Conservation (phyloP, 495 filamentous ascomycete species). For the Neurospora sp. region DNA sequence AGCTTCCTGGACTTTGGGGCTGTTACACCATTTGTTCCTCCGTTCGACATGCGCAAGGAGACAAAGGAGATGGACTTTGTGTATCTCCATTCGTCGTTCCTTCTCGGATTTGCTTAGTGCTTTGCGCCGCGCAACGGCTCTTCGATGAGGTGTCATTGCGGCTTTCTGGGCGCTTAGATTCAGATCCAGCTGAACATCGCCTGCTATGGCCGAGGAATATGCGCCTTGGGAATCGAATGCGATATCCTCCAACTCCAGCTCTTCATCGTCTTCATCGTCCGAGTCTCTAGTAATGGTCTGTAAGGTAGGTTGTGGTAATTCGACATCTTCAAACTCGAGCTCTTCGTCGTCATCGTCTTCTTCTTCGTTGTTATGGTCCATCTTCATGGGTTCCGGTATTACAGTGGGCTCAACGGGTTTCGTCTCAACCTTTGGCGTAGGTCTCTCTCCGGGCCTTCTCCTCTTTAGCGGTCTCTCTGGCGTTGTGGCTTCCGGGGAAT, state of each 20-base stretch:
- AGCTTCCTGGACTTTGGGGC: conserved; percentile 49
- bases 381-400: conserved; percentile 1
- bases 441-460: conserved; percentile 31
- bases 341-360: conserved; percentile 25
- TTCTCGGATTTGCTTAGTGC: conserved; percentile 61
- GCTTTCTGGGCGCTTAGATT: conserved; percentile 36
- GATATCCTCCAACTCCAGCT: conserved; percentile 27
- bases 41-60: conserved; percentile 62
- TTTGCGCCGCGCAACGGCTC: conserved; percentile 41
- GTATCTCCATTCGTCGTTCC: conserved; percentile 59
- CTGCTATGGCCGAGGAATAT: conserved; percentile 11
- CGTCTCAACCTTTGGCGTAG: conserved; percentile 2
- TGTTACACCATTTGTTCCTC: conserved; percentile 86
- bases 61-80: conserved; percentile 80
- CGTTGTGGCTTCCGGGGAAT: background rate
- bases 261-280: conserved; percentile 24
- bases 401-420: conserved; percentile 2
- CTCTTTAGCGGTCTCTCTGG: conserved; percentile 29
- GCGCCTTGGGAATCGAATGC: conserved; percentile 14
- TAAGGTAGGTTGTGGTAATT: conserved; percentile 14
- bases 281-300: conserved; percentile 20
- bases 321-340: conserved; percentile 29
- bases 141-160: conserved; percentile 20
- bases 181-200: conserved; percentile 49
- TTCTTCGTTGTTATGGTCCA: conserved; percentile 12